These are phyloP conservation scores for Colletotrichum karsti DNA, from an alignment of 2,329 filamentous ascomycete species.

Conservation along the genomic window DNA sequence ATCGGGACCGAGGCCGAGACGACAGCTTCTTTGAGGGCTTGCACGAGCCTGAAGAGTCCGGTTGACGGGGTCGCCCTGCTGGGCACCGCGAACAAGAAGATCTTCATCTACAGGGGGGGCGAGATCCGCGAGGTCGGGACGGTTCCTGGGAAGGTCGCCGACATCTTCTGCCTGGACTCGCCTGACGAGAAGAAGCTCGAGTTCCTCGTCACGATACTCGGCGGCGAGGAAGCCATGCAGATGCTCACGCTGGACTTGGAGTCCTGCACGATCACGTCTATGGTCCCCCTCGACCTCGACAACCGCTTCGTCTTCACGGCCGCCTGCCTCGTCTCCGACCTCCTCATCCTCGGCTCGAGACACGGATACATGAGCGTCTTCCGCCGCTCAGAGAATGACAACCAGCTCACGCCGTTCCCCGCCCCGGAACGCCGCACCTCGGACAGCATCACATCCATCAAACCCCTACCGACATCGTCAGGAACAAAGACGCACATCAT, in stretches of 20 bases:
- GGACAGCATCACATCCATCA: conserved; percentile 76
- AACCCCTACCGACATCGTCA: conserved; percentile 48
- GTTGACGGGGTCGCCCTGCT: conserved; percentile 51
- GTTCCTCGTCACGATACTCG: conserved; percentile 56
- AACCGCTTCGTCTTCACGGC: conserved; percentile 59
- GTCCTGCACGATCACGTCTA: conserved; percentile 37
- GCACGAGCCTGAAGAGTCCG: conserved; percentile 55
- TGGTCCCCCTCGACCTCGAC: conserved; percentile 49
- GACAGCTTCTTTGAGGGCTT: conserved; percentile 50
- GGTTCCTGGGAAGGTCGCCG: conserved; percentile 58
- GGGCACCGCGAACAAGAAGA: conserved; percentile 56
- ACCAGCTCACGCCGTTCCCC: conserved; percentile 38
- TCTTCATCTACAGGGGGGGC: conserved; percentile 52
- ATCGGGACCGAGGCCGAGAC: conserved; percentile 44
- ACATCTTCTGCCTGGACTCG: conserved; percentile 52
- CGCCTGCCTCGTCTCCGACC: conserved; percentile 47
- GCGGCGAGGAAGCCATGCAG: conserved; percentile 49
- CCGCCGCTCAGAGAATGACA: conserved; percentile 33
- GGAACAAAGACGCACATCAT: conserved; percentile 60
- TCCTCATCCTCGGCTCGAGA: conserved; percentile 64
- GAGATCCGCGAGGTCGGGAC: conserved; percentile 44
- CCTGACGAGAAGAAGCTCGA: conserved; percentile 32
- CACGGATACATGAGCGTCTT: conserved; percentile 57
- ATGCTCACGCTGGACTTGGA: conserved; percentile 49
- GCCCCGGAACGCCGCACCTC: conserved; percentile 50